phyloP scores from a whole-genome alignment of 1,284 basidiomycete genomes.

The Malassezia arunalokei region DNA sequence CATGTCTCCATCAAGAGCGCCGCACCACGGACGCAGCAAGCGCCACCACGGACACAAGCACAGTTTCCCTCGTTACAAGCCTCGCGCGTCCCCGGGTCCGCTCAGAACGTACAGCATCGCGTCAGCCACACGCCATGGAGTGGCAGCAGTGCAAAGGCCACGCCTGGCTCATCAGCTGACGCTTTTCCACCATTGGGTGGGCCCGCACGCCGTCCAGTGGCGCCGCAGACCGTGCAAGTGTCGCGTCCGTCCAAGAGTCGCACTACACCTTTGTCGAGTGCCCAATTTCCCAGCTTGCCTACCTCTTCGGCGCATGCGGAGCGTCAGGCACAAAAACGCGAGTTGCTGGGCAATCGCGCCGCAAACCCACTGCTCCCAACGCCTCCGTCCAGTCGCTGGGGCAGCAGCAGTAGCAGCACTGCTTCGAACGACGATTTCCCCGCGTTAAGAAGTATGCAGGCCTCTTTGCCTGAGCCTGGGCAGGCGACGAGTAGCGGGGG shows the following conservation, averaged over 20 bases:
- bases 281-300: slow-evolving; percentile 33
- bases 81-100: slow-evolving; percentile 26
- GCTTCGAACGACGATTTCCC: slow-evolving; percentile 1
- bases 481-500: neutral
- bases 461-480: neutral
- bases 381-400: slow-evolving; percentile 7
- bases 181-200: slow-evolving; percentile 15
- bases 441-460: neutral
- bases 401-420: neutral
- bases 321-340: slow-evolving; percentile 33
- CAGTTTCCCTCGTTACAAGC: slow-evolving; percentile 28
- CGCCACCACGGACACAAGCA: slow-evolving; percentile 17
- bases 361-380: neutral
- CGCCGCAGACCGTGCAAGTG: neutral
- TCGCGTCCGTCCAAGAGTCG: neutral
- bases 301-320: slow-evolving; percentile 20
- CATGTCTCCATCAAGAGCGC: slow-evolving; percentile 68
- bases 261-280: neutral
- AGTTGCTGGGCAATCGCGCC: slow-evolving; percentile 19
- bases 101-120: neutral
- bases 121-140: slow-evolving; percentile 2
- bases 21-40: neutral
- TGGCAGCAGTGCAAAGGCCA: neutral
- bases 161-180: neutral
- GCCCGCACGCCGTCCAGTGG: neutral